phyloP scores from a whole-genome alignment of 495 filamentous ascomycete species.

The Trichoderma orchidacearum region DNA sequence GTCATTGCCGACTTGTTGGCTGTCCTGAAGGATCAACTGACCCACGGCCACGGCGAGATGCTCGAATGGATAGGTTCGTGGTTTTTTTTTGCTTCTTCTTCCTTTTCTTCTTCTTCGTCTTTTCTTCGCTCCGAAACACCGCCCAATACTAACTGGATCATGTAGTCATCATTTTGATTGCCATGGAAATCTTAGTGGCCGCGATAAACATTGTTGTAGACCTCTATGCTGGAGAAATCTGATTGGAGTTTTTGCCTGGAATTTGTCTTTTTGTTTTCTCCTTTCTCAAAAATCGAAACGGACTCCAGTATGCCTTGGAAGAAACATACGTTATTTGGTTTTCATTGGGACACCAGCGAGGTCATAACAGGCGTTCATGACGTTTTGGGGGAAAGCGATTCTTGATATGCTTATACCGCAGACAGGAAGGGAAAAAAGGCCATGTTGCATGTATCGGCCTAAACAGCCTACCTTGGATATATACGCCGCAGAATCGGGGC shows the following conservation, averaged over 20 bases:
- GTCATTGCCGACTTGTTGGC: constrained; percentile 91
- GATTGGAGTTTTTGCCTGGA: neutral
- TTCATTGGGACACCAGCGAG: neutral
- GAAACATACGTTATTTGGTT: no score
- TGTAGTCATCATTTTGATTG: constrained; percentile 84
- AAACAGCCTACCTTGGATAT: no score
- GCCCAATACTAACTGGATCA: neutral
- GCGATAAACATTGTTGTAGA: constrained; percentile 93
- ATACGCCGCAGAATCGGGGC: no score
- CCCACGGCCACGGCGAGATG: constrained; percentile 90
- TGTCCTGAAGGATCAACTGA: constrained; percentile 91
- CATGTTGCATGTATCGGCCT: no score
- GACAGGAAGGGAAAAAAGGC: no score
- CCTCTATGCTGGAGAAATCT: constrained; percentile 48
- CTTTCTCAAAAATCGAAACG: neutral
- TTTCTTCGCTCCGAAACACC: neutral
- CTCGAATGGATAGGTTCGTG: constrained; percentile 85
- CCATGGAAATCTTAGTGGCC: constrained; percentile 89
- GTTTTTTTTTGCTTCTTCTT: neutral
- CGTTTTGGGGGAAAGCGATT: neutral
- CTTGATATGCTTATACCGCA: neutral
- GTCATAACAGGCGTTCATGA: neutral
- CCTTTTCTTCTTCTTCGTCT: neutral
- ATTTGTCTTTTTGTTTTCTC: no score
- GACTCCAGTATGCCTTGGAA: no score